Percentiles rank a stretch among this genome's conserved stretches.
These are phyloP conservation scores for Adansonia madagascariensis DNA, from an alignment of 441 rosid genomes.

Conservation along the genomic window DNA sequence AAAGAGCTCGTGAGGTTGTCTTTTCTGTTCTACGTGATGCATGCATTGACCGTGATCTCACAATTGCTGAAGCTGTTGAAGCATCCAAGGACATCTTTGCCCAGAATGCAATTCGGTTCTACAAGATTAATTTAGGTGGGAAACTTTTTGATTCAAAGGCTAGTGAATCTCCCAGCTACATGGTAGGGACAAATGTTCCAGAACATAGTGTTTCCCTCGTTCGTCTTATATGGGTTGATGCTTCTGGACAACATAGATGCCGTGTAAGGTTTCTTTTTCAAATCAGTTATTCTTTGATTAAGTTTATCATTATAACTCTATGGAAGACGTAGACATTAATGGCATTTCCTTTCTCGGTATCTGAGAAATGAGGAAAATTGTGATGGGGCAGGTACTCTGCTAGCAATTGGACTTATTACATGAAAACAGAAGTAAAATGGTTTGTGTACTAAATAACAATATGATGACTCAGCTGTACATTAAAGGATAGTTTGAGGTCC, in stretches of 20 bases:
- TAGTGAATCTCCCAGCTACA: constrained; percentile 33
- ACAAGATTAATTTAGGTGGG: constrained; percentile 51
- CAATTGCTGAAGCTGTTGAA: constrained; percentile 79
- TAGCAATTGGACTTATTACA: neutral
- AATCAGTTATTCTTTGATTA: constrained; percentile 24
- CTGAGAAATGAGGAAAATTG: constrained; percentile 19
- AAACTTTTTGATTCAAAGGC: constrained; percentile 36
- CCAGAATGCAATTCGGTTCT: constrained; percentile 60
- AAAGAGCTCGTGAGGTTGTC: constrained; percentile 74
- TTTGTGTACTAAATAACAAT: neutral
- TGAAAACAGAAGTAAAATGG: neutral
- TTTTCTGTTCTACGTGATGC: constrained; percentile 76
- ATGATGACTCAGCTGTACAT: neutral
- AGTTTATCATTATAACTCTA: neutral
- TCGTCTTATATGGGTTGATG: constrained; percentile 85
- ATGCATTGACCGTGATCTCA: constrained; percentile 70
- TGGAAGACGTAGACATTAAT: neutral
- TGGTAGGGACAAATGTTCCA: constrained; percentile 35
- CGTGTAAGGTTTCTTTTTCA: constrained; percentile 58
- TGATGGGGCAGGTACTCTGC: neutral
- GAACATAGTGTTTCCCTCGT: constrained; percentile 51
- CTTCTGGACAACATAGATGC: constrained; percentile 95
- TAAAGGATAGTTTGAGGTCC: neutral
- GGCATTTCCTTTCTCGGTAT: neutral
- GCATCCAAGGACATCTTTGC: constrained; percentile 77